Percentiles rank a stretch among this genome's conserved stretches.
Conservation (phyloP, 2,329 filamentous ascomycete genomes). For the Fusarium albosuccineum region DNA sequence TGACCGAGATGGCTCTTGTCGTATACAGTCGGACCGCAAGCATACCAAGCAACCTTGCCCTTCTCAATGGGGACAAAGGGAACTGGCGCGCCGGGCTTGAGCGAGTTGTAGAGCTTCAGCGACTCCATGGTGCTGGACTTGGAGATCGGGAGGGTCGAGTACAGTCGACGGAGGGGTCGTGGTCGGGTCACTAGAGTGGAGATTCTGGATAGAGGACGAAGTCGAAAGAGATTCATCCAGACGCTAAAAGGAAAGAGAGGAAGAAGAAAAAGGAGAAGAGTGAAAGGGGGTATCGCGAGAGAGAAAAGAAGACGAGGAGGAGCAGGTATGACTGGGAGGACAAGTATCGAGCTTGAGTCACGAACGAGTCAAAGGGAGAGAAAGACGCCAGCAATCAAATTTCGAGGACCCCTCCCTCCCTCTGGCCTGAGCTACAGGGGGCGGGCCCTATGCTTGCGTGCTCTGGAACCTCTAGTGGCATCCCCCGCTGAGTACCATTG, state of each 20-base stretch:
- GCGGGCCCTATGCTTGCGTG: neutral
- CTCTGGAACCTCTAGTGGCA: conserved; percentile 4
- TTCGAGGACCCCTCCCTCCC: conserved; percentile 23
- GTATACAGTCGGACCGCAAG: conserved; percentile 88
- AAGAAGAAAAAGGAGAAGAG: conserved; percentile 26
- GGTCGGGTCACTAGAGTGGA: conserved; percentile 42
- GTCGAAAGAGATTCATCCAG: conserved; percentile 55
- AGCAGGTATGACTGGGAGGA: conserved; percentile 22
- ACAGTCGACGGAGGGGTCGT: conserved; percentile 48
- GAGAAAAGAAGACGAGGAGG: conserved; percentile 23
- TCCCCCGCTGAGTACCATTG: conserved; percentile 13
- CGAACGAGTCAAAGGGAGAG: conserved; percentile 38
- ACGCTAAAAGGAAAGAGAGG: conserved; percentile 32
- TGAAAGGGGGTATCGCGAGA: conserved; percentile 33
- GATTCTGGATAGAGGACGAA: conserved; percentile 47
- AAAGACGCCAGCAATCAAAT: conserved; percentile 38
- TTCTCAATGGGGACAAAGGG: conserved; percentile 80
- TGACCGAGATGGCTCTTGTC: conserved; percentile 87
- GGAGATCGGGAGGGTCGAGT: conserved; percentile 49
- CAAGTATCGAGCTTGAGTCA: conserved; percentile 39
- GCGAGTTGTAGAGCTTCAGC: conserved; percentile 83
- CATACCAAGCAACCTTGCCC: conserved; percentile 85
- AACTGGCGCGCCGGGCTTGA: conserved; percentile 78
- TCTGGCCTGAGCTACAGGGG: conserved; percentile 17
- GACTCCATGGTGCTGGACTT: conserved; percentile 60